phyloP scores from a whole-genome alignment of 306 rosid species.

The Cicer chorassanicum region DNA sequence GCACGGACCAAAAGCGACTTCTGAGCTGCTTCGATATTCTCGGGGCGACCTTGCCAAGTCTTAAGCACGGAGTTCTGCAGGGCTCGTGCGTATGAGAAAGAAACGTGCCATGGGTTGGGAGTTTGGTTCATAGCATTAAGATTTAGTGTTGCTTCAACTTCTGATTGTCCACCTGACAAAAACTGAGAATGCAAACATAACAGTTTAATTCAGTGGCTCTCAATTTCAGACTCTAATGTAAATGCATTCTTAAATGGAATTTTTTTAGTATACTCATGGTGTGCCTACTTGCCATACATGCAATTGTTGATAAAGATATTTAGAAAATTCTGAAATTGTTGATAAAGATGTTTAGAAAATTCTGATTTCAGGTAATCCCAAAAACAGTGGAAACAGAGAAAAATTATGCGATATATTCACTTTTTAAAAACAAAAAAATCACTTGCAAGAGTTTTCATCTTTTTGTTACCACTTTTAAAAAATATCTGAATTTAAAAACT shows the following conservation, averaged over 20 bases:
- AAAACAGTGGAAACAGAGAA: background rate
- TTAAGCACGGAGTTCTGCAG: conserved; percentile 89
- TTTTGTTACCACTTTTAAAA: no score
- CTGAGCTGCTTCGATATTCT: conserved; percentile 81
- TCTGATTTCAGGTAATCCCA: background rate
- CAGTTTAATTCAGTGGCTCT: conserved; percentile 29
- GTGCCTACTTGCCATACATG: conserved; percentile 17
- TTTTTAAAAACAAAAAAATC: no score
- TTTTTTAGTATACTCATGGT: conserved; percentile 18
- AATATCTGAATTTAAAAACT: no score
- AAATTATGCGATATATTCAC: background rate
- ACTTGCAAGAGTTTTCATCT: no score
- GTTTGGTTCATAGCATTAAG: conserved; percentile 98
- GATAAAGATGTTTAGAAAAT: background rate
- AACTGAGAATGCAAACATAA: conserved; percentile 59
- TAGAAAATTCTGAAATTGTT: background rate
- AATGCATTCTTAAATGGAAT: background rate
- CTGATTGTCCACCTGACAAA: conserved; percentile 98
- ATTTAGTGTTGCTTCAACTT: conserved; percentile 87
- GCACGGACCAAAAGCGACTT: conserved; percentile 87
- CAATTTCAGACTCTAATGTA: conserved; percentile 2
- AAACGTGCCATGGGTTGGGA: conserved; percentile 99
- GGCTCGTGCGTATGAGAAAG: conserved; percentile 98
- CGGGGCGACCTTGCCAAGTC: conserved; percentile 93
- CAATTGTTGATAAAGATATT: background rate